These are phyloP conservation scores for Colletotrichum sp. DNA, from an alignment of 2,329 filamentous ascomycete genomes.

Conservation along the genomic window DNA sequence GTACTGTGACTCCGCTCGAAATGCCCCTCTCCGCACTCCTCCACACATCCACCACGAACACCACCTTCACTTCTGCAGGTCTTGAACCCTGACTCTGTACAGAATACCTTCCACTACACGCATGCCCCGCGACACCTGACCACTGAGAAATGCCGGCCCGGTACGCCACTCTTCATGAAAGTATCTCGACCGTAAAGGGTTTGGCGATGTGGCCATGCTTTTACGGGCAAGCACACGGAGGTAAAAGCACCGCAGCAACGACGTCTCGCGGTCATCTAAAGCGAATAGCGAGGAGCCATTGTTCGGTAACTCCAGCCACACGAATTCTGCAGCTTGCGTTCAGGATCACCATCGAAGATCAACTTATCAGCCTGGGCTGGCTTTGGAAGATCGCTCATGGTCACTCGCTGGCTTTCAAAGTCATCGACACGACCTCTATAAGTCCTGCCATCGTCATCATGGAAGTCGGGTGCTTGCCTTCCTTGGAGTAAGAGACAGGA, in stretches of 20 bases:
- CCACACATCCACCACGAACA: constrained; percentile 13
- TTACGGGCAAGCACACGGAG: constrained; percentile 1
- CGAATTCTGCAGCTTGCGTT: background rate
- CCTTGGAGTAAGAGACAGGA: background rate
- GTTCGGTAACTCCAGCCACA: background rate
- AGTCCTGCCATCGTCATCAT: background rate
- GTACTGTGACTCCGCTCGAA: constrained; percentile 2
- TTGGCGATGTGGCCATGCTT: background rate
- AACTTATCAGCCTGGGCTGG: background rate
- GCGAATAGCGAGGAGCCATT: constrained; percentile 13
- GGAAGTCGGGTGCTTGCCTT: background rate
- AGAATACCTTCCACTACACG: background rate
- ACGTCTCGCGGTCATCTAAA: constrained; percentile 8
- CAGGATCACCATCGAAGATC: background rate
- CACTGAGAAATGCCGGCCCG: constrained; percentile 19
- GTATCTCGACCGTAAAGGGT: background rate
- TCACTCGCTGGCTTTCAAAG: background rate
- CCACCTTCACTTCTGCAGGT: constrained; percentile 9
- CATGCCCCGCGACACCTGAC: constrained; percentile 18
- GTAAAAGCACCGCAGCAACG: background rate
- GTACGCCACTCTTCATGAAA: background rate
- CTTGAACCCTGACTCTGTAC: constrained; percentile 7
- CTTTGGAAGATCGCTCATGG: background rate
- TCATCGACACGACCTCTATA: background rate
- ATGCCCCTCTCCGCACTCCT: constrained; percentile 15